Evolutionary conservation across 352 stramenopile species (phyloP), one percentile per base, ranked within the genome.

Genomic region (Thraustochytrium striatum): DNA sequence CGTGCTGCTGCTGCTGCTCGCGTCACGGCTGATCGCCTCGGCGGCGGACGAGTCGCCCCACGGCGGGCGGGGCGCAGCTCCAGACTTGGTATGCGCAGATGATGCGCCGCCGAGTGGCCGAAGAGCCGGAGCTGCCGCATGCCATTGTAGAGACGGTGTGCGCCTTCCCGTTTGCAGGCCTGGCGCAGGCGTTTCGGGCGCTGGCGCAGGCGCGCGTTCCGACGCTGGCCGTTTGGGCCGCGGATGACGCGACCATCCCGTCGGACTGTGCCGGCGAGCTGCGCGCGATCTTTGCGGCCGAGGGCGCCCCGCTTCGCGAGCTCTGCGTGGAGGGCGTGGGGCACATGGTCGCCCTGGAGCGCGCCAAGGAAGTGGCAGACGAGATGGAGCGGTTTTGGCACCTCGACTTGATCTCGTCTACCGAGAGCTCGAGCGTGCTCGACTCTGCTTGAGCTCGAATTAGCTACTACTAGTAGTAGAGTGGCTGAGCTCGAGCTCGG

Each of bases 181-280:
- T 21, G 13, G 8, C 0, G 32, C 28, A 9, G 35, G 3, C 16
- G 5, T 75, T 62, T 25, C 41, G 61, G 36, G 39, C 7, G 16
- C 11, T 72, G 5, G 65, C 65, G 16, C 11, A 9, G 2, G 11
- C 8, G n/a, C 30, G 52, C 41, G 52, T 75, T 43, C 65, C 65
- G 16, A 38, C 11, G 9, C 28, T 75, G 65, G 65, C 50, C 0
- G 43, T 41, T 32, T 75, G 65, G 65, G 28, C 19, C 44, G 52
- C 41, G 11, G 13, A 38, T 11, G 65, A 75, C 35, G 9, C 30
- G 11, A 16, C 21, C n/a, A 21, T 75, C 2, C 65, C 65, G 2
- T 62, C 32, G n/a, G 28, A 21, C 3, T 62, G 65, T 25, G 65
- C 65, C 41, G 52, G 9, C 13, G 65, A 75, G 65, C 65, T 75